Conservation (phyloP, 352 stramenopile genomes). For the Globisporangium sylvaticum region DNA sequence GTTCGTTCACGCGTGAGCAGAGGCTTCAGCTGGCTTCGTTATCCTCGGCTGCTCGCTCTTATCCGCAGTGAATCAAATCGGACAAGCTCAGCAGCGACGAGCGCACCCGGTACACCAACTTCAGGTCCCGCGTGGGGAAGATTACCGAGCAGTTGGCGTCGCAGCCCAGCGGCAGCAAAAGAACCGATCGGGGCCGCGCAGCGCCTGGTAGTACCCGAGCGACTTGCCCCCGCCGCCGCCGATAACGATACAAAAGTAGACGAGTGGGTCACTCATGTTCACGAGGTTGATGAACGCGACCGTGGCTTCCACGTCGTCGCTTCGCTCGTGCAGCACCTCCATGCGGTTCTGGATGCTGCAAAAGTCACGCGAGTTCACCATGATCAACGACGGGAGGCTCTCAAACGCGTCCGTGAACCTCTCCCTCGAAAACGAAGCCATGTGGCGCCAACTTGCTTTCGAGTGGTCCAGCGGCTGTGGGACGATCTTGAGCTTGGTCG, state of each 20-base stretch:
- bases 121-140: background rate
- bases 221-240: background rate
- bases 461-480: background rate
- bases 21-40: too few relatives aligned
- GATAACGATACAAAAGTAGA: conserved; percentile 19
- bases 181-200: background rate
- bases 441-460: background rate
- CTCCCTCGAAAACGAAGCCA: background rate
- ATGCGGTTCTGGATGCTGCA: conserved; percentile 5
- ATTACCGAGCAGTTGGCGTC: background rate
- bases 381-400: conserved; percentile 2
- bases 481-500: background rate
- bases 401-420: background rate
- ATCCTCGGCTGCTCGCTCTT: background rate
- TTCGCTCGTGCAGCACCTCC: conserved; percentile 1
- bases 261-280: conserved; percentile 37
- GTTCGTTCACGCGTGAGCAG: too few relatives aligned
- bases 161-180: conserved; percentile 2
- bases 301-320: conserved; percentile 10
- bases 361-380: conserved; percentile 4
- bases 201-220: conserved; percentile 5
- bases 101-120: background rate
- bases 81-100: background rate
- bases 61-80: conserved; percentile 10
- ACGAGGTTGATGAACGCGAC: conserved; percentile 39